Evolutionary conservation across 768 basidiomycete species (phyloP).

Genomic region (Suillus clintonianus): DNA sequence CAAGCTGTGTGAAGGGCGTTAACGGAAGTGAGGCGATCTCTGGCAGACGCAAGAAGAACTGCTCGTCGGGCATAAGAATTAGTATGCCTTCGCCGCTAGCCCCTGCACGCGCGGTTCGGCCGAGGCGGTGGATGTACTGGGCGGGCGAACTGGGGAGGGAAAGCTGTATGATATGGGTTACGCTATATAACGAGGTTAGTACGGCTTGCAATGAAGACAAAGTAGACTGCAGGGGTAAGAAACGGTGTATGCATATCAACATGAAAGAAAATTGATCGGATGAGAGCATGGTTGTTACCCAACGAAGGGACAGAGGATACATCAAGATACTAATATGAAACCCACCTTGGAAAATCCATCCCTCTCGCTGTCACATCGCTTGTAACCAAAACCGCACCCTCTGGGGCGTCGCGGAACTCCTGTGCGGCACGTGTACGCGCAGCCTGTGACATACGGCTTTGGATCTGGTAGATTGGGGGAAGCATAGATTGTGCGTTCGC

Average conservation of each 20-base stretch:
- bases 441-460: conserved; percentile 55
- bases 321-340: background rate
- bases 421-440: conserved; percentile 50
- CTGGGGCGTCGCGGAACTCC: conserved; percentile 43
- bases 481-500: conserved; percentile 25
- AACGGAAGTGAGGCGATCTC: conserved; percentile 45
- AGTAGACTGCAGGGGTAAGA: background rate
- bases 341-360: conserved; percentile 65
- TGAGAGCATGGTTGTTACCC: background rate
- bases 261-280: background rate
- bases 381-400: conserved; percentile 50
- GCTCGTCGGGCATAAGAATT: conserved; percentile 53
- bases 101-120: conserved; percentile 77
- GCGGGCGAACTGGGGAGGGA: conserved; percentile 70
- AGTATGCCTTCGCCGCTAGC: conserved; percentile 59
- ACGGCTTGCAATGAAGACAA: background rate
- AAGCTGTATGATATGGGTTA: conserved; percentile 61
- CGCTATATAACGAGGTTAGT: conserved; percentile 31
- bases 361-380: conserved; percentile 65
- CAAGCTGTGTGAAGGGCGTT: conserved; percentile 27
- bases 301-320: background rate
- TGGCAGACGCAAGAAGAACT: conserved; percentile 44
- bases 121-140: conserved; percentile 80
- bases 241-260: background rate
- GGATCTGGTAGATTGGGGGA: conserved; percentile 52